Evolutionary conservation across 2,329 filamentous ascomycete genomes (phyloP).

Genomic region (Arthrinium puccinioides): DNA sequence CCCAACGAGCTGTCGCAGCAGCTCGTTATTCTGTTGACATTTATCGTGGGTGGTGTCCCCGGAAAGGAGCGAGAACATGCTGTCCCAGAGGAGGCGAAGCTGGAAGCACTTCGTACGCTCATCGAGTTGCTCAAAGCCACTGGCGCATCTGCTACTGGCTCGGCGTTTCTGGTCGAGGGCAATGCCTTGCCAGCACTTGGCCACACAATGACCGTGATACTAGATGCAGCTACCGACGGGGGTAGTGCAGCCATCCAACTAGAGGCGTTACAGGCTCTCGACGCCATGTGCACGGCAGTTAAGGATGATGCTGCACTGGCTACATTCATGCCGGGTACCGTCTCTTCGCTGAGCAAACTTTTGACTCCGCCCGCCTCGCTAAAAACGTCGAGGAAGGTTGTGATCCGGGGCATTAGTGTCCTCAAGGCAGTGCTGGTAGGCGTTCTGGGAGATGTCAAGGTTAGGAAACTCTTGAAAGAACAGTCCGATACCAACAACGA

Average conservation of each 20-base stretch:
- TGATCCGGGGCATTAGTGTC: conserved; percentile 54
- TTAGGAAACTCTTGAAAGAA: conserved; percentile 36
- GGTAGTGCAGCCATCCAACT: conserved; percentile 61
- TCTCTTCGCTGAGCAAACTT: conserved; percentile 73
- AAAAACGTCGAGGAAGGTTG: conserved; percentile 49
- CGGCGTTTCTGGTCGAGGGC: conserved; percentile 43
- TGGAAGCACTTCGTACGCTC: conserved; percentile 65
- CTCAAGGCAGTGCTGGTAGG: conserved; percentile 47
- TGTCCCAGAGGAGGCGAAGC: conserved; percentile 65
- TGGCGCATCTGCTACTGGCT: conserved; percentile 38
- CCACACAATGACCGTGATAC: conserved; percentile 70
- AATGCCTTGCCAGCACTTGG: conserved; percentile 71
- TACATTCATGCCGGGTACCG: conserved; percentile 79
- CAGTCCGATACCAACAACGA: conserved; percentile 16
- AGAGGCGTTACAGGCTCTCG: conserved; percentile 59
- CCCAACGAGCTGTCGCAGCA: conserved; percentile 71
- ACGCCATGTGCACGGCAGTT: conserved; percentile 55
- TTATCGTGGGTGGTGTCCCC: conserved; percentile 69
- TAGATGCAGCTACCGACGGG: conserved; percentile 65
- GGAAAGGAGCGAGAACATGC: conserved; percentile 40
- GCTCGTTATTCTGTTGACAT: conserved; percentile 75
- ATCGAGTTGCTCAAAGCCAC: conserved; percentile 56
- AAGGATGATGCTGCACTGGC: conserved; percentile 69
- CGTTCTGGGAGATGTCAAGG: conserved; percentile 51
- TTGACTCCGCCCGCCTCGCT: conserved; percentile 59